Evolutionary conservation across 164 flowering plant genomes (phyloP).

Genomic region (Magnolia changhungtana): DNA sequence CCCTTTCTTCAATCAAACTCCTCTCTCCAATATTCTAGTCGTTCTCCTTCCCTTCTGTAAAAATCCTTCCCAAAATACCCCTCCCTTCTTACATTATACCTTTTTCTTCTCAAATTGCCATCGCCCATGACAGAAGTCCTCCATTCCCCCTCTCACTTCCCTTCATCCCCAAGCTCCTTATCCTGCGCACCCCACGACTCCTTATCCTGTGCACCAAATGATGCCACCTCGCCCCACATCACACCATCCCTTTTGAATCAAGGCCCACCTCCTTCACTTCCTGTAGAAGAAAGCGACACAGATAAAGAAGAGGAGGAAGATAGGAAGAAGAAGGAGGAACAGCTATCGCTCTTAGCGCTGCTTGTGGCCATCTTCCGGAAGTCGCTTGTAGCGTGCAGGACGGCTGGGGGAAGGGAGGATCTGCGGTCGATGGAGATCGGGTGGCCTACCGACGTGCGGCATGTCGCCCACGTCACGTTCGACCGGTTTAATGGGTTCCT

Average conservation of each 20-base stretch:
- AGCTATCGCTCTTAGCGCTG: conserved; percentile 66
- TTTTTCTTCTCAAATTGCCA: neutral
- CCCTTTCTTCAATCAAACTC: conserved; percentile 36
- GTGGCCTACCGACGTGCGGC: conserved; percentile 81
- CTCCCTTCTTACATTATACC: neutral
- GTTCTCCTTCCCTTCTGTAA: neutral
- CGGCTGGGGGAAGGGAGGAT: conserved; percentile 35
- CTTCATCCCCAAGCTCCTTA: conserved; percentile 37
- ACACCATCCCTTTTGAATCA: conserved; percentile 15
- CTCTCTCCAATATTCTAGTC: conserved; percentile 8
- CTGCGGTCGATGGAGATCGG: conserved; percentile 81
- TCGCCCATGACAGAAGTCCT: conserved; percentile 47
- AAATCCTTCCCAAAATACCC: conserved; percentile 13
- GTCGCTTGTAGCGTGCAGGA: conserved; percentile 59
- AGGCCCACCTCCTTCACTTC: conserved; percentile 10
- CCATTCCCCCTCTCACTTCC: conserved; percentile 37
- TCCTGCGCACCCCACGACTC: conserved; percentile 23
- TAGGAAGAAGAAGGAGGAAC: conserved; percentile 33
- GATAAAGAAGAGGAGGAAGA: conserved; percentile 13
- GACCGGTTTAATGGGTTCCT: conserved; percentile 91
- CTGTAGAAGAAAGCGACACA: neutral
- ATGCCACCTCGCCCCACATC: conserved; percentile 10
- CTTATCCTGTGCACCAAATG: conserved; percentile 20
- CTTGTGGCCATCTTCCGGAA: conserved; percentile 66
- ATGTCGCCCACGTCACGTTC: conserved; percentile 93